Conservation (phyloP, 2,329 filamentous ascomycete species). For the Hypoxylon sp. region DNA sequence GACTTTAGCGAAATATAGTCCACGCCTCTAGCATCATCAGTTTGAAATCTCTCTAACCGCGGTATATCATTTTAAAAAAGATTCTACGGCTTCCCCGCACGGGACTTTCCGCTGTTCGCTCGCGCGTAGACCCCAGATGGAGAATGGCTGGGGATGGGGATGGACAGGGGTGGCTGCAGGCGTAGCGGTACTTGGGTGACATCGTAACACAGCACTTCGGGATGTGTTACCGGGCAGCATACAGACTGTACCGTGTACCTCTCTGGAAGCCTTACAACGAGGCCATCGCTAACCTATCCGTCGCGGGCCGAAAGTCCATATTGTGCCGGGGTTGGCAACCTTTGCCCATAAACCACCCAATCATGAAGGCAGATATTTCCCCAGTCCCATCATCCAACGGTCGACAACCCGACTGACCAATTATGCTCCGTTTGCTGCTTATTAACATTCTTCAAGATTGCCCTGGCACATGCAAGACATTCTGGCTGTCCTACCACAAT, state of each 20-base stretch:
- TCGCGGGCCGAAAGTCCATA: constrained; percentile 58
- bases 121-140: constrained; percentile 31
- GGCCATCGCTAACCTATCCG: constrained; percentile 40
- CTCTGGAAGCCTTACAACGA: background rate
- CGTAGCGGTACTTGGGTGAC: constrained; percentile 44
- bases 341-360: constrained; percentile 46
- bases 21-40: constrained; percentile 27
- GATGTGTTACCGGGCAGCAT: constrained; percentile 49
- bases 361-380: constrained; percentile 37
- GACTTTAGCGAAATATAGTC: constrained; percentile 20
- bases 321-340: constrained; percentile 47
- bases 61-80: constrained; percentile 17
- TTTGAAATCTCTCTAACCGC: constrained; percentile 27
- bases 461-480: constrained; percentile 44
- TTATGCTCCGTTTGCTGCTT: constrained; percentile 14
- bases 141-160: constrained; percentile 36
- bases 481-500: constrained; percentile 12
- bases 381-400: constrained; percentile 43
- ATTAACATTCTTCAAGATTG: constrained; percentile 30
- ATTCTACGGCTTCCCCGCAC: constrained; percentile 45
- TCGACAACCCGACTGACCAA: constrained; percentile 40
- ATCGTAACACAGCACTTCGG: constrained; percentile 48
- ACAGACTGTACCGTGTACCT: constrained; percentile 32
- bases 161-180: constrained; percentile 29
- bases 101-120: constrained; percentile 35